phyloP scores from a whole-genome alignment of 1,139 yeast species.

The Saccharomyces hybrid region DNA sequence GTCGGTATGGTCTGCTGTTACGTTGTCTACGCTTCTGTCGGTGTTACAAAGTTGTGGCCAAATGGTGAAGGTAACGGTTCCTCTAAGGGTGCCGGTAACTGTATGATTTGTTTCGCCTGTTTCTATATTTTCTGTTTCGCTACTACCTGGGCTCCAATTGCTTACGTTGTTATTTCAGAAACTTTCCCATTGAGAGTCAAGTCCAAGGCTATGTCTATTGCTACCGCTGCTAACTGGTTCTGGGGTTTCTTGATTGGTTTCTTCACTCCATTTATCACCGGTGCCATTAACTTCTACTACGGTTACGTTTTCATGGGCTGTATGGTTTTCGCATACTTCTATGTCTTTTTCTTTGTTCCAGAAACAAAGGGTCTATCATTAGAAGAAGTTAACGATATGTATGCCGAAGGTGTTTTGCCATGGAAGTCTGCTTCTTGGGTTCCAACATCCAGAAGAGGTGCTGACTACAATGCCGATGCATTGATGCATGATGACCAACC shows the following conservation, averaged over 20 bases:
- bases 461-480: slow-evolving; percentile 14
- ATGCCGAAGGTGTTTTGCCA: slow-evolving; percentile 35
- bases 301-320: slow-evolving; percentile 72
- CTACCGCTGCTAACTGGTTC: slow-evolving; percentile 65
- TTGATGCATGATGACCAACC: slow-evolving; percentile 13
- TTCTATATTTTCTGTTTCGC: slow-evolving; percentile 74
- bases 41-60: slow-evolving; percentile 52
- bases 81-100: slow-evolving; percentile 52
- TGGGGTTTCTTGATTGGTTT: slow-evolving; percentile 70
- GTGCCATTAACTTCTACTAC: slow-evolving; percentile 36
- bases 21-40: slow-evolving; percentile 53
- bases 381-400: slow-evolving; percentile 65
- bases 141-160: slow-evolving; percentile 77
- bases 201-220: slow-evolving; percentile 67
- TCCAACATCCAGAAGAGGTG: slow-evolving; percentile 31
- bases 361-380: slow-evolving; percentile 64
- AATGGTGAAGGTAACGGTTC: slow-evolving; percentile 43
- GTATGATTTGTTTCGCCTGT: slow-evolving; percentile 71
- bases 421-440: slow-evolving; percentile 37
- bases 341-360: slow-evolving; percentile 56
- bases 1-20: no score
- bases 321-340: slow-evolving; percentile 48
- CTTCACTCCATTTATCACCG: slow-evolving; percentile 62
- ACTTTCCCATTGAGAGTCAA: slow-evolving; percentile 70
- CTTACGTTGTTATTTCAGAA: slow-evolving; percentile 64